Conservation (phyloP, 176 grass and related monocot genomes). For the Carex kokanica region DNA sequence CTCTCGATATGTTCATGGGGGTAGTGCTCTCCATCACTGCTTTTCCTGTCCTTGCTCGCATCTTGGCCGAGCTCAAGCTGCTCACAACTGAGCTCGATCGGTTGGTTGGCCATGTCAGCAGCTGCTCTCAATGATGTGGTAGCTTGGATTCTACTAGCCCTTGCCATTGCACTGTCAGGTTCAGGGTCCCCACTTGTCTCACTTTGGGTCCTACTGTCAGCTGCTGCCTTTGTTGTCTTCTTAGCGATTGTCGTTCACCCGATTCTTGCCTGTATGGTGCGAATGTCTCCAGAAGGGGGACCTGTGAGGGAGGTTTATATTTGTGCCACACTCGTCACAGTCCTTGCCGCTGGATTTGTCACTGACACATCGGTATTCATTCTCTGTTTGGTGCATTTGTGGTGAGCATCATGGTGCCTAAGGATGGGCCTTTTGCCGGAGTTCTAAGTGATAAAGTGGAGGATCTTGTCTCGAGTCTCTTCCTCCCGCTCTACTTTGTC, state of each 20-base stretch:
- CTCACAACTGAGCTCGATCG: conserved; percentile 60
- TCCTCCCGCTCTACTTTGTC: conserved; percentile 80
- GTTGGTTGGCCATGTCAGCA: conserved; percentile 64
- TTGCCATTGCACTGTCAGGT: conserved; percentile 60
- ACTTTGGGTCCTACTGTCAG: conserved; percentile 58
- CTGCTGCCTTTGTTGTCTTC: conserved; percentile 33
- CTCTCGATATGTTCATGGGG: conserved; percentile 68
- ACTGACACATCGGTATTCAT: conserved; percentile 71
- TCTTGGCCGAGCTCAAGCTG: conserved; percentile 71
- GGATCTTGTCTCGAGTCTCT: conserved; percentile 61
- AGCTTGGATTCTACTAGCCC: conserved; percentile 64
- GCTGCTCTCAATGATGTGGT: conserved; percentile 60
- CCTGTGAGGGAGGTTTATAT: conserved; percentile 57
- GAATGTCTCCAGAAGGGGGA: conserved; percentile 43
- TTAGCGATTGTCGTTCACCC: conserved; percentile 33
- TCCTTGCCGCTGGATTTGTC: conserved; percentile 49
- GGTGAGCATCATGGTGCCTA: conserved; percentile 59
- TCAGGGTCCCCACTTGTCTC: conserved; percentile 45
- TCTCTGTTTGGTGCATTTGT: conserved; percentile 61
- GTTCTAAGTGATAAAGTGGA: conserved; percentile 67
- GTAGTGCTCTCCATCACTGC: conserved; percentile 77
- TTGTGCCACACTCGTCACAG: conserved; percentile 46
- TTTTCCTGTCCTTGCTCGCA: conserved; percentile 60
- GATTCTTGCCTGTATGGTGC: conserved; percentile 39
- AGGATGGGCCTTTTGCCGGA: conserved; percentile 59